Evolutionary conservation across 1,284 basidiomycete genomes (phyloP).

Genomic region (Psilocybe mexicana): DNA sequence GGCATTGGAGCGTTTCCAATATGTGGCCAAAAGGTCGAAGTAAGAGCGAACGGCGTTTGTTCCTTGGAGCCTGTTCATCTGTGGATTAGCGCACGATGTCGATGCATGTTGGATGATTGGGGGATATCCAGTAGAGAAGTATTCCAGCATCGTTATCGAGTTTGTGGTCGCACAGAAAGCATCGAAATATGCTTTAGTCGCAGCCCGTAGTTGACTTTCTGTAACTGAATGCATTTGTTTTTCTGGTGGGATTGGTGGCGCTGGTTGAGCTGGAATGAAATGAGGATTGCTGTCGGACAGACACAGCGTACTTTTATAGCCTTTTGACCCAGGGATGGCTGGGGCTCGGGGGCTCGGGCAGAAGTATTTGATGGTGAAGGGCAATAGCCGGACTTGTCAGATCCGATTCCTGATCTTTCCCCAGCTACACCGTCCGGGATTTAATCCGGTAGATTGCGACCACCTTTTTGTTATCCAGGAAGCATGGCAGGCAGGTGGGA

Average conservation of each 20-base stretch:
- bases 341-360: constrained; percentile 35
- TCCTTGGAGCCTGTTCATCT: constrained; percentile 36
- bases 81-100: constrained; percentile 31
- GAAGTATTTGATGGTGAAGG: constrained; percentile 25
- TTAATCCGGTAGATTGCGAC: constrained; percentile 11
- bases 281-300: constrained; percentile 11
- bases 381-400: constrained; percentile 25
- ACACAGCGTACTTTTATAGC: constrained; percentile 16
- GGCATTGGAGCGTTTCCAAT: constrained; percentile 39
- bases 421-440: constrained; percentile 5
- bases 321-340: constrained; percentile 4
- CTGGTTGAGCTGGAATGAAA: constrained; percentile 8
- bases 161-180: constrained; percentile 35
- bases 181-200: constrained; percentile 35
- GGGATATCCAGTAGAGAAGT: constrained; percentile 39
- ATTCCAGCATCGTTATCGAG: constrained; percentile 33
- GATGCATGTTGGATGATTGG: constrained; percentile 42
- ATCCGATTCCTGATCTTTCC: constrained; percentile 12
- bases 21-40: constrained; percentile 44
- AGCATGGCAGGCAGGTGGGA: not conserved
- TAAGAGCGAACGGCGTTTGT: constrained; percentile 47
- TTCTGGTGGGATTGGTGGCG: not conserved
- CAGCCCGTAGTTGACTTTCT: constrained; percentile 30
- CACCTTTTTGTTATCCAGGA: not conserved
- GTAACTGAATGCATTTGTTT: constrained; percentile 12